Evolutionary conservation across 2,329 filamentous ascomycete genomes (phyloP).

Genomic region (Talaromyces sp.): DNA sequence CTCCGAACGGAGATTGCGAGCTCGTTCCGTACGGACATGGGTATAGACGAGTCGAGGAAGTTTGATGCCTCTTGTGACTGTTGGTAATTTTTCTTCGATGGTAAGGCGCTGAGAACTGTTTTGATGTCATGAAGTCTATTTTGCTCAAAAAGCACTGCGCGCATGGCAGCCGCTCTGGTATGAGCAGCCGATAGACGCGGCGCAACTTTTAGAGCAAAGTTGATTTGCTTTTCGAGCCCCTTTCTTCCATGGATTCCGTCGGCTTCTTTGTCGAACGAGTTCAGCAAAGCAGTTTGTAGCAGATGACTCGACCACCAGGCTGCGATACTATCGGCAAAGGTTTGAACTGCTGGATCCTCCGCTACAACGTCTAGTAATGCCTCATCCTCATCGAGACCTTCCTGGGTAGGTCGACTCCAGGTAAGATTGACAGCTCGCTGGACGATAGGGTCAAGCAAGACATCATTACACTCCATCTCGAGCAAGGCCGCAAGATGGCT

Average conservation of each 20-base stretch:
- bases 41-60: slow-evolving; percentile 54
- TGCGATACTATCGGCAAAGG: slow-evolving; percentile 82
- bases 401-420: slow-evolving; percentile 74
- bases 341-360: slow-evolving; percentile 78
- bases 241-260: slow-evolving; percentile 41
- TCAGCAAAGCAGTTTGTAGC: slow-evolving; percentile 66
- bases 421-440: slow-evolving; percentile 86
- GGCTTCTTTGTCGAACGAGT: slow-evolving; percentile 55
- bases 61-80: slow-evolving; percentile 32
- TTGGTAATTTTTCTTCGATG: slow-evolving; percentile 35
- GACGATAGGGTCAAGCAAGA: slow-evolving; percentile 72
- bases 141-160: slow-evolving; percentile 56
- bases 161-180: slow-evolving; percentile 56
- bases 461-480: slow-evolving; percentile 74
- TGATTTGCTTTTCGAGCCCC: slow-evolving; percentile 53
- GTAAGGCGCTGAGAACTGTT: slow-evolving; percentile 53
- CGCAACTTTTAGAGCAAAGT: slow-evolving; percentile 67
- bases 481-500: slow-evolving; percentile 73
- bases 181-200: slow-evolving; percentile 73
- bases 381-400: slow-evolving; percentile 61
- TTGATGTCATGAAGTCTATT: slow-evolving; percentile 51
- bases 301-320: slow-evolving; percentile 82
- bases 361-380: slow-evolving; percentile 78
- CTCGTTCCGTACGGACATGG: slow-evolving; percentile 49
- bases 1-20: slow-evolving; percentile 57